Evolutionary conservation across 2,329 filamentous ascomycete genomes (phyloP).

Genomic region (Diplodia seriata): DNA sequence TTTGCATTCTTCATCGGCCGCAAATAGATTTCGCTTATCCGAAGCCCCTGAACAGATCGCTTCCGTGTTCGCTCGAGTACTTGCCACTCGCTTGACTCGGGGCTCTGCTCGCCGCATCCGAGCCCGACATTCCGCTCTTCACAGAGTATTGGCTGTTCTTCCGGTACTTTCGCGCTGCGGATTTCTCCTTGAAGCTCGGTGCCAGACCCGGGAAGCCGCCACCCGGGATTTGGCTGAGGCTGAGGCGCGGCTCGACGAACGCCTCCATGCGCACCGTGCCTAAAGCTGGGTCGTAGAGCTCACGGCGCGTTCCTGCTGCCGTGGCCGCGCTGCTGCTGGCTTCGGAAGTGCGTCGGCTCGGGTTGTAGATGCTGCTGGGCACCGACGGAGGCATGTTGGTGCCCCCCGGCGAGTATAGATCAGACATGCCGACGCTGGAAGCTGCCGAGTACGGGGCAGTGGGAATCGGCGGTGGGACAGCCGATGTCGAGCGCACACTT

Average conservation of each 20-base stretch:
- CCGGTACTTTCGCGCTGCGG: slow-evolving; percentile 13
- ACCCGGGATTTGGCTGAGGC: slow-evolving; percentile 21
- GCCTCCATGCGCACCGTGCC: slow-evolving; percentile 97
- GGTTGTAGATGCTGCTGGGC: slow-evolving; percentile 55
- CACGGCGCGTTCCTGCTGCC: slow-evolving; percentile 40
- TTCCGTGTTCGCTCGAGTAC: slow-evolving; percentile 21
- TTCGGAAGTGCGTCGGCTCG: slow-evolving; percentile 54
- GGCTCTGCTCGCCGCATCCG: slow-evolving; percentile 18
- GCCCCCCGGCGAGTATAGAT: slow-evolving; percentile 18
- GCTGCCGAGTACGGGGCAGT: slow-evolving; percentile 3
- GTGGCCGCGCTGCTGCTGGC: slow-evolving; percentile 30
- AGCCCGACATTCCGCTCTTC: slow-evolving; percentile 15
- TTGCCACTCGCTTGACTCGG: slow-evolving; percentile 28
- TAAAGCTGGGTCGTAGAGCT: slow-evolving; percentile 78
- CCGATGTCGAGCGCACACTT: slow-evolving; percentile 49
- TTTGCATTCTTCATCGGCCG: slow-evolving; percentile 9
- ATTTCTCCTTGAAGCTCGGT: slow-evolving; percentile 22
- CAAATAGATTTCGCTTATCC: slow-evolving; percentile 10
- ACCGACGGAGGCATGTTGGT: slow-evolving; percentile 64
- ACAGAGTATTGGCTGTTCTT: slow-evolving; percentile 20
- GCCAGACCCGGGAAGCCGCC: slow-evolving; percentile 40
- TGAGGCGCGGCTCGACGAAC: slow-evolving; percentile 69
- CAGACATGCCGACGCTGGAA: slow-evolving; percentile 23
- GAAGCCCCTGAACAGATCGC: slow-evolving; percentile 31
- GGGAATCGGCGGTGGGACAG: slow-evolving; percentile 37